phyloP scores from a whole-genome alignment of 2,329 filamentous ascomycete species.

The Neurospora sp. region DNA sequence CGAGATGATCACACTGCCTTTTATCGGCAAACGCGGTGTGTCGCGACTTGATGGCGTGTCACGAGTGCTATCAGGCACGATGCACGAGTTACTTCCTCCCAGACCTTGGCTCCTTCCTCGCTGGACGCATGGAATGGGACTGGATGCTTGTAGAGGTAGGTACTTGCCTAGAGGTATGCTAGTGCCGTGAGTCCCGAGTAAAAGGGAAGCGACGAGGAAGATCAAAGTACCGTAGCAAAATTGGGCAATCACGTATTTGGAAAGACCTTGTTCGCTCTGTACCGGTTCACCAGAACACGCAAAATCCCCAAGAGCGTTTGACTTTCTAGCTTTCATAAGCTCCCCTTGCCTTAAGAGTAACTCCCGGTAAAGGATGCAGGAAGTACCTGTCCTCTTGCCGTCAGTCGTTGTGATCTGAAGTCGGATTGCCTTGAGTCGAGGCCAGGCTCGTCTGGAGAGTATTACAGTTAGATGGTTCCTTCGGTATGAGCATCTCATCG shows the following conservation, averaged over 20 bases:
- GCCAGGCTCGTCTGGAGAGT: not conserved
- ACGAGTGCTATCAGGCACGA: not conserved
- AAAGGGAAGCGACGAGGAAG: not conserved
- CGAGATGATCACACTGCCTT: not conserved
- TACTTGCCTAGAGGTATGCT: not conserved
- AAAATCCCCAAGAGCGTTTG: too few species aligned
- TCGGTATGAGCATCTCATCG: not conserved
- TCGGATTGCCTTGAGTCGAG: not conserved
- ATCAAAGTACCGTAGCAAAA: not conserved
- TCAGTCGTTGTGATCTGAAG: too few species aligned
- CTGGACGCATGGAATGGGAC: not conserved
- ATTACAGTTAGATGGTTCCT: not conserved
- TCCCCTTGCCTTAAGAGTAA: too few species aligned
- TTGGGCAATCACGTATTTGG: not conserved
- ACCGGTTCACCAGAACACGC: too few species aligned
- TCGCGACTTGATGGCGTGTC: not conserved
- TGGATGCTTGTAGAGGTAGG: not conserved
- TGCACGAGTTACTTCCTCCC: not conserved
- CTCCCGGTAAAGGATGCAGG: too few species aligned
- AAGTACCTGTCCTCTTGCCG: too few species aligned
- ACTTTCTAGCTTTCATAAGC: too few species aligned
- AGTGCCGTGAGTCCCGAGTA: not conserved
- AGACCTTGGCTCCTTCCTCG: not conserved
- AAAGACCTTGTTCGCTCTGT: not conserved
- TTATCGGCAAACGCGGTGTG: not conserved